Evolutionary conservation across 2,329 filamentous ascomycete species (phyloP), one percentile per base, ranked within the genome.

Genomic region (Chaetomium olivaceum): DNA sequence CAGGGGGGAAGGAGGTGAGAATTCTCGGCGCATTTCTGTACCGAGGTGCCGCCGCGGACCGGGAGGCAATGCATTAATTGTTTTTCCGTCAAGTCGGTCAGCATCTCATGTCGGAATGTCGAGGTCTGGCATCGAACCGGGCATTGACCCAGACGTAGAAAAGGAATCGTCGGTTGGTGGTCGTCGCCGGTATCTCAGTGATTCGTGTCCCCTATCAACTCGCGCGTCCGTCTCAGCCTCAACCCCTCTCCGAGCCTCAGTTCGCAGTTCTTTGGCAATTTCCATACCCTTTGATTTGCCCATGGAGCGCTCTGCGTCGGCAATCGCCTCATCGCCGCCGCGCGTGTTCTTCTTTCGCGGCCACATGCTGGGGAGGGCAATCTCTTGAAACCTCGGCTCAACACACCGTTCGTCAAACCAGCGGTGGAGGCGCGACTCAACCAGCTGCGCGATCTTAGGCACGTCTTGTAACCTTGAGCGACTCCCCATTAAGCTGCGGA

Each of bases 391-490:
- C 29, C 91, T 85, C 1, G 92, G 92, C 77, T 95, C 91, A 7
- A 96, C 92, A 68, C 89, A 91, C 56, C 92, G 87, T 74, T 95
- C 91, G 76, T 95, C 91, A 76, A 96, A 94, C 92, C 92, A 96
- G 62, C 87, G 87, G 77, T 95, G 91, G 19, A 96, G 82, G 21
- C 91, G 84, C 4, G 88, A 85, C 77, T 96, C 92, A 50, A 96
- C 87, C 1, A 96, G 81, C 75, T 94, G 91, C 0, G 92, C 91
- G 72, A 96, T 94, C 76, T 96, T 96, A 31, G 92, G 92, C 1
- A 96, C 91, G 75, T 96, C 91, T 74, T 95, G 91, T 3, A 96
- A 80, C 19, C 91, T 83, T 3, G 89, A 91, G n/a, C 91, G 86
- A 66, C 89, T 91, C 43, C 92, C 92, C 5, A 96, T 85, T 16